Evolutionary conservation across 164 flowering plant genomes (phyloP).

Genomic region (Sextonia rubra): DNA sequence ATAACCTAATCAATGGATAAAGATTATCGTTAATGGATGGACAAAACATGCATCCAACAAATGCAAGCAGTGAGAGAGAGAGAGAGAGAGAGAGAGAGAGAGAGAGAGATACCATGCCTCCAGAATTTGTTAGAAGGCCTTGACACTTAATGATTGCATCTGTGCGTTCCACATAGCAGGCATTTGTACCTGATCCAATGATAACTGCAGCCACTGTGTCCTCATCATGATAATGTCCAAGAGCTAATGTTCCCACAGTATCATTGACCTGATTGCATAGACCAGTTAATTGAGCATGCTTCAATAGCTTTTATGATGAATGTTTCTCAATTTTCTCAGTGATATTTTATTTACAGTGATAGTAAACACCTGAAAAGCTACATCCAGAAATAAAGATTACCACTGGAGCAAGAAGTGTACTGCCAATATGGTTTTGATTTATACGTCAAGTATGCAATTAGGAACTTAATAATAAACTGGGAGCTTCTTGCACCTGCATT

Average conservation of each 20-base stretch:
- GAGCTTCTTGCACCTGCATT: too few relatives aligned
- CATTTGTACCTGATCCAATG: slow-evolving; percentile 95
- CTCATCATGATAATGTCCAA: slow-evolving; percentile 79
- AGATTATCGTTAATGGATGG: background rate
- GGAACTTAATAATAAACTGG: too few relatives aligned
- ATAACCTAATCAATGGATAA: slow-evolving; percentile 49
- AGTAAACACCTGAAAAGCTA: background rate
- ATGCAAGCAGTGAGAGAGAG: background rate
- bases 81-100: slow-evolving; percentile 1
- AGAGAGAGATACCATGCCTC: slow-evolving; percentile 66
- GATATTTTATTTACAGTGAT: background rate
- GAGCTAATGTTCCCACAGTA: slow-evolving; percentile 90
- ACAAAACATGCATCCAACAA: background rate
- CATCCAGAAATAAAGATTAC: background rate
- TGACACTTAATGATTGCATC: slow-evolving; percentile 91
- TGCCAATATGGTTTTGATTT: too few relatives aligned
- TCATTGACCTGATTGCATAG: slow-evolving; percentile 68
- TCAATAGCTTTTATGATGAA: background rate
- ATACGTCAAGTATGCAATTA: too few relatives aligned
- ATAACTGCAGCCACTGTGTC: slow-evolving; percentile 94
- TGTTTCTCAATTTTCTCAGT: background rate
- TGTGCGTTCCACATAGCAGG: slow-evolving; percentile 83
- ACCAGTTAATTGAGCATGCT: slow-evolving; percentile 9
- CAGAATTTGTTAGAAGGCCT: slow-evolving; percentile 73
- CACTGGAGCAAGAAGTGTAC: too few relatives aligned